Base-by-base conservation (phyloP, 768 basidiomycete species). In the Calocera viscosa region DNA sequence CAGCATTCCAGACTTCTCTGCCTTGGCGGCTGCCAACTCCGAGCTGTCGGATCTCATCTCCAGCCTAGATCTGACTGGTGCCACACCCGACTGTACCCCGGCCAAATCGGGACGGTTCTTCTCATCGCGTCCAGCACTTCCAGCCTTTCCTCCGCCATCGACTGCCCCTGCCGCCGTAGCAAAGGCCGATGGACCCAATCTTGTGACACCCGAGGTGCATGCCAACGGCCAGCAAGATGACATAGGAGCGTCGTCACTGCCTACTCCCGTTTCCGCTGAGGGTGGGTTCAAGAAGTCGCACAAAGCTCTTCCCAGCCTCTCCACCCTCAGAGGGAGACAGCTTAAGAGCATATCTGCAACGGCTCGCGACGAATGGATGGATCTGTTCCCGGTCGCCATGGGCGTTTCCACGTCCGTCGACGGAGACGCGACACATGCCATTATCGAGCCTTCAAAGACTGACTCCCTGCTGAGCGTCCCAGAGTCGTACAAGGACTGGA, bases 1-100 rank as follows among this genome's bases (percentile, higher is more conserved):
- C 14, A 14, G 30, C 16, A 32, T 28, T 32, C 5, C 26, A 60
- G 53, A 60, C 10, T 28, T 60, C 24, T 60, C 53, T 32, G 53
- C 53, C 19, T 8, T 60, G 3, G 30, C 53, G 10, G 53, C 53
- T 28, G 53, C 53, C 30, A 60, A 60, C 30, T 60, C 53, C 3
- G 53, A 60, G 26, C 53, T 60, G 53, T 60, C 53, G 2, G 53
- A 60, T 60, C 53, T 60, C 10, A 60, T 60, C 30, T 60, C 53
- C 14, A 60, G 53, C 11, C 53, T 60, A 5, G 30, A 60, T 30
- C 53, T 60, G 11, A 32, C 22, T 2, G 53, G 26, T 32, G 30
- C 10, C 19, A 60, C 53, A 30, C 53, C 53, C 10, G 53, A 60
- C 24, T 28, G 53, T 19, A 16, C 53, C 22, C 53, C 53, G 8